These are phyloP conservation scores for Mucor ambiguus DNA, from an alignment of 371 early-diverging fungal genomes.

Conservation along the genomic window DNA sequence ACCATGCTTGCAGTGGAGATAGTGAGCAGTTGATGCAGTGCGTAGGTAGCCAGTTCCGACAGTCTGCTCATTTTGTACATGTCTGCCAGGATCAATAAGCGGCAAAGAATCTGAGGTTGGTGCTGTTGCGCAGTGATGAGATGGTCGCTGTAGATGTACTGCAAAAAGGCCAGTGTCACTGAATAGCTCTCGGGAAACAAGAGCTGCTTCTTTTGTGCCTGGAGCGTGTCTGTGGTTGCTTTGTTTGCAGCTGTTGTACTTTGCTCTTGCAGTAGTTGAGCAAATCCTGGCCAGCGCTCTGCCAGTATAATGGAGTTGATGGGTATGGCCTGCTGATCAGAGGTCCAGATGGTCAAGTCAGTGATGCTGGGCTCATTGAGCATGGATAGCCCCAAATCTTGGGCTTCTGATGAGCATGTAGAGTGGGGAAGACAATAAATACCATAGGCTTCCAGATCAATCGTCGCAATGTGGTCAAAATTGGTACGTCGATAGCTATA, in stretches of 20 bases:
- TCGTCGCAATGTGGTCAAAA: conserved; percentile 71
- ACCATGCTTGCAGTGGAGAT: conserved; percentile 62
- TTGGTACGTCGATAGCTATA: conserved; percentile 79
- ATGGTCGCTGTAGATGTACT: conserved; percentile 69
- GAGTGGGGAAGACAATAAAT: conserved; percentile 50
- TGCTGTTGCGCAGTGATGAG: conserved; percentile 58
- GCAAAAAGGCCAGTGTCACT: conserved; percentile 60
- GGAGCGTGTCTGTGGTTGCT: neutral
- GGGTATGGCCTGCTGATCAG: conserved; percentile 57
- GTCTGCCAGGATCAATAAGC: conserved; percentile 59
- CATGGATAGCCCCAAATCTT: conserved; percentile 41
- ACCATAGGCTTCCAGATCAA: conserved; percentile 78
- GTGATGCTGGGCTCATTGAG: conserved; percentile 58
- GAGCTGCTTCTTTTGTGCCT: conserved; percentile 18
- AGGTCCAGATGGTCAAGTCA: conserved; percentile 57
- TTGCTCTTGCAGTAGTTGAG: conserved; percentile 36
- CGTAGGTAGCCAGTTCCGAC: conserved; percentile 48
- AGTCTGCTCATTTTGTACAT: conserved; percentile 58
- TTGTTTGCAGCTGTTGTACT: too few species aligned
- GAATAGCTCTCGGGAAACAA: conserved; percentile 59
- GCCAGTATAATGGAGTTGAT: conserved; percentile 66
- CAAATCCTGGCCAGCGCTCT: conserved; percentile 68
- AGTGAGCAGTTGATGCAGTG: conserved; percentile 59
- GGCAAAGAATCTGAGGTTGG: conserved; percentile 56
- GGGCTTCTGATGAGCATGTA: conserved; percentile 56